phyloP scores from a whole-genome alignment of 345 rosid species.

The Rhodomyrtus tomentosa region DNA sequence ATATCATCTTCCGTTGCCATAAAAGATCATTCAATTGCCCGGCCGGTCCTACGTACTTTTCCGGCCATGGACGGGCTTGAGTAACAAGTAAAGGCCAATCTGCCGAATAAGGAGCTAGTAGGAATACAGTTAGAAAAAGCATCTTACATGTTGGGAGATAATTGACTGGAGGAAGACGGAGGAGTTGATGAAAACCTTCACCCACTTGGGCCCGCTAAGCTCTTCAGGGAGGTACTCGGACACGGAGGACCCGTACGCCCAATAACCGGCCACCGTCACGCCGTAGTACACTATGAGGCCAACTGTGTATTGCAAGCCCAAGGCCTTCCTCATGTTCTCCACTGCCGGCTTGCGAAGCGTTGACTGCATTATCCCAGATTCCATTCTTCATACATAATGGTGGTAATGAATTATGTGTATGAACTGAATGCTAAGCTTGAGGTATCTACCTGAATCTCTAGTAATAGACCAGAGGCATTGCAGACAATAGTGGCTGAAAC shows the following conservation, averaged over 20 bases:
- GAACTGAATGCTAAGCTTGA: background rate
- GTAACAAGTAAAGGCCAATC: background rate
- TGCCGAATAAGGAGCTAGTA: background rate
- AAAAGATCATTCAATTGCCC: background rate
- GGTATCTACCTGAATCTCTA: constrained; percentile 15
- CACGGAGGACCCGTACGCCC: constrained; percentile 23
- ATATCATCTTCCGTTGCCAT: background rate
- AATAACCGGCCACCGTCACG: constrained; percentile 10
- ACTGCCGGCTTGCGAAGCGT: constrained; percentile 18
- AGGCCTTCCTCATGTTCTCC: constrained; percentile 25
- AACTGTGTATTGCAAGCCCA: constrained; percentile 9
- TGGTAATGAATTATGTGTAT: background rate
- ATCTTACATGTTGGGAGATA: constrained; percentile 17
- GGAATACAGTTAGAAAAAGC: background rate
- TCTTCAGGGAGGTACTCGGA: constrained; percentile 17
- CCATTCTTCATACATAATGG: background rate
- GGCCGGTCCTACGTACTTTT: background rate
- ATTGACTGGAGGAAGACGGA: constrained; percentile 14
- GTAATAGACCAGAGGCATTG: constrained; percentile 19
- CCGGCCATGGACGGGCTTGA: background rate
- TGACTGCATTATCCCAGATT: constrained; percentile 1
- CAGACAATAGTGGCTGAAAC: constrained; percentile 7
- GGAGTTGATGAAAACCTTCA: constrained; percentile 10
- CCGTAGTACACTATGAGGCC: constrained; percentile 14
- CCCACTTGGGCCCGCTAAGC: constrained; percentile 12